These are phyloP conservation scores for Coelastrella sp. DNA, from an alignment of 139 green algal genomes.

Conservation along the genomic window DNA sequence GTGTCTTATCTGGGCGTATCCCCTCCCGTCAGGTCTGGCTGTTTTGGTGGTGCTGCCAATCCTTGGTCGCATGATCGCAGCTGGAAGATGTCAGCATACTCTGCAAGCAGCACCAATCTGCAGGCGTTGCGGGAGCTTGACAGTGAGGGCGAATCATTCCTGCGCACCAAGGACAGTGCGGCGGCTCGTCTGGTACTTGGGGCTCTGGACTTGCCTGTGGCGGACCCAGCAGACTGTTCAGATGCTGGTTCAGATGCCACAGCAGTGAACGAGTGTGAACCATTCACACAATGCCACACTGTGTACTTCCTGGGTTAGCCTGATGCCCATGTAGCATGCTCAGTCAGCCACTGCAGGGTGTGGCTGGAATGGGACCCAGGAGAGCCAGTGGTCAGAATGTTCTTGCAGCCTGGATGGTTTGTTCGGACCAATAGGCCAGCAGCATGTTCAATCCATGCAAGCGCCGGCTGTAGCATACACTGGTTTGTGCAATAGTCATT, in stretches of 20 bases:
- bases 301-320: constrained; percentile 26
- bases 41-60: constrained; percentile 54
- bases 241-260: constrained; percentile 38
- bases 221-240: neutral
- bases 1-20: constrained; percentile 50
- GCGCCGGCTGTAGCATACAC: neutral
- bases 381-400: too few species aligned
- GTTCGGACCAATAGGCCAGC: neutral
- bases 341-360: neutral
- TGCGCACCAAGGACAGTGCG: constrained; percentile 26
- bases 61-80: constrained; percentile 50
- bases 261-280: constrained; percentile 31
- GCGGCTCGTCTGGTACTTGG: constrained; percentile 20
- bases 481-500: neutral
- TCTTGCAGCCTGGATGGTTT: too few species aligned
- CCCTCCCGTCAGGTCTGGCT: constrained; percentile 56
- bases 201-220: neutral
- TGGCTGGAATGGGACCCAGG: too few species aligned
- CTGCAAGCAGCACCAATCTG: constrained; percentile 53
- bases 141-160: constrained; percentile 51
- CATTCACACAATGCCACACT: constrained; percentile 47
- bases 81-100: constrained; percentile 47
- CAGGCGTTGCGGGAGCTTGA: constrained; percentile 59
- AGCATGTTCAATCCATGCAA: neutral
- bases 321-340: neutral